Evolutionary conservation across 73 alveolate species (phyloP).

Genomic region (Stentor roeselii): DNA sequence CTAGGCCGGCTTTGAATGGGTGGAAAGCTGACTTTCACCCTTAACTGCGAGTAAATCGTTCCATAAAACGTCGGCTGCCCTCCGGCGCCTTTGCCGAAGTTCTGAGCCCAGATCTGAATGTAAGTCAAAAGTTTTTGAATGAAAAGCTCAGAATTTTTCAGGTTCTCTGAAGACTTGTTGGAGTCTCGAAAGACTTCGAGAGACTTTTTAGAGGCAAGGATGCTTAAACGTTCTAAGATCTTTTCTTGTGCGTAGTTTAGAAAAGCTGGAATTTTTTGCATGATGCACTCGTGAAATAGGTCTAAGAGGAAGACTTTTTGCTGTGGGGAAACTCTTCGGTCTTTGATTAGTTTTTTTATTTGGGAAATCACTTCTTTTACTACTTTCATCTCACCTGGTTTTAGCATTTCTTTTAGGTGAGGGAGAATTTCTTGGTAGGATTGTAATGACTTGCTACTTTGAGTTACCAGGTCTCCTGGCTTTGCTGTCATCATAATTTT

Average conservation of each 20-base stretch:
- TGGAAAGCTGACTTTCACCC: not conserved
- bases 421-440: not conserved
- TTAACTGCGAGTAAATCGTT: not conserved
- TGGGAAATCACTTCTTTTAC: not conserved
- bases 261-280: not conserved
- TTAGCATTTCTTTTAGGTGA: not conserved
- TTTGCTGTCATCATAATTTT: not conserved
- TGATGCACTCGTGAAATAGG: not conserved
- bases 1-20: no score
- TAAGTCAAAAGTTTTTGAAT: not conserved
- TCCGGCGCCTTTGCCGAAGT: not conserved
- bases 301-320: not conserved
- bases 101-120: not conserved
- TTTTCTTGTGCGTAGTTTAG: not conserved
- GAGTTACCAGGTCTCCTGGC: not conserved
- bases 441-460: not conserved
- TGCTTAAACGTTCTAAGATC: not conserved
- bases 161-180: not conserved
- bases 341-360: not conserved
- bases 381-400: not conserved
- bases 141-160: not conserved
- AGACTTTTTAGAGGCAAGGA: not conserved
- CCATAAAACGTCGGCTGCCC: not conserved
- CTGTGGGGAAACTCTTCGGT: not conserved
- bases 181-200: not conserved